A percentile compares a stretch with the other conserved stretches of the same genome.
Conservation (phyloP, 306 rosid species). For the Rosa multiflora region DNA sequence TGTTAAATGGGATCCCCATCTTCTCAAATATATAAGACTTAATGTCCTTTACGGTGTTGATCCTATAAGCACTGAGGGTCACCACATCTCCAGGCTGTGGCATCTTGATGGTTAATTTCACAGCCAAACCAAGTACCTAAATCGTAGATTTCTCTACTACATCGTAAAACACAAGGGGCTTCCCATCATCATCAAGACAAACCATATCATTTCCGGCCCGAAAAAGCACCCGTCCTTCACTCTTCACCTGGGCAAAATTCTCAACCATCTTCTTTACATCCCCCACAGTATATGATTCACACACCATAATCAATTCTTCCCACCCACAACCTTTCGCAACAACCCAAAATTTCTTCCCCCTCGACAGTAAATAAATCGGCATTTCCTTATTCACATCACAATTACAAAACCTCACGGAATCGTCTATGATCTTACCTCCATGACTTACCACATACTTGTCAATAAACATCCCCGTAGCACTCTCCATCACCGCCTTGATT, state of each 20-base stretch:
- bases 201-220: neutral
- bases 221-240: neutral
- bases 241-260: neutral
- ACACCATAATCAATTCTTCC: neutral
- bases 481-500: neutral
- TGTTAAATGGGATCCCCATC: neutral
- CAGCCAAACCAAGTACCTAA: neutral
- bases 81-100: neutral
- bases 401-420: neutral
- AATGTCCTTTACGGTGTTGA: neutral
- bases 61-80: neutral
- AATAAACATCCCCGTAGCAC: neutral
- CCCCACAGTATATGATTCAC: neutral
- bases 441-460: neutral
- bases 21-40: neutral
- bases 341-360: neutral
- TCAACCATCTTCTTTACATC: neutral
- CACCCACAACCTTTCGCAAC: neutral
- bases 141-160: neutral
- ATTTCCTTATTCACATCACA: neutral
- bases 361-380: neutral
- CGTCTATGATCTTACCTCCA: neutral
- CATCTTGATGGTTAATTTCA: neutral
- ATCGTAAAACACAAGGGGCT: neutral
- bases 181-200: neutral